Percentiles rank a stretch among this genome's conserved stretches.
These are phyloP conservation scores for Didymosphaeria variabile DNA, from an alignment of 2,329 filamentous ascomycete species.

Conservation along the genomic window DNA sequence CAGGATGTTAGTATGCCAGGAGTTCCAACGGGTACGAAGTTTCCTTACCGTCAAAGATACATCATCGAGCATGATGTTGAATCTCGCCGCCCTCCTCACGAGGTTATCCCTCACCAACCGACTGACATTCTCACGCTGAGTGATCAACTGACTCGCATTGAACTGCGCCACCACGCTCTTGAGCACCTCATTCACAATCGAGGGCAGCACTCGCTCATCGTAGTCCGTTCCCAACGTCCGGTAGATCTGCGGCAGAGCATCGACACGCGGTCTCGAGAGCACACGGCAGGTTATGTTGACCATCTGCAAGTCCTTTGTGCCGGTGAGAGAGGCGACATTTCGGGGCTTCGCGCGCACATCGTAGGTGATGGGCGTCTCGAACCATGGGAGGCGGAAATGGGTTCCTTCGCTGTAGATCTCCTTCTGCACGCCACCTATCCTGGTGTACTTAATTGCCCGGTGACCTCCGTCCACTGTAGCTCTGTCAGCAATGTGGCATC, in stretches of 20 bases:
- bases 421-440: constrained; percentile 89
- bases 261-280: constrained; percentile 86
- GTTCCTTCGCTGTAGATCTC: constrained; percentile 99
- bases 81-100: constrained; percentile 86
- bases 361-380: constrained; percentile 96
- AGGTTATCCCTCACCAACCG: constrained; percentile 92
- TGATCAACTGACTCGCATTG: constrained; percentile 98
- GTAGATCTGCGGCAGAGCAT: constrained; percentile 95
- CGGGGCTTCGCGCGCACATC: constrained; percentile 97
- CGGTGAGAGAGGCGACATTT: constrained; percentile 95
- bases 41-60: constrained; percentile 87
- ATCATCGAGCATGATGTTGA: constrained; percentile 98
- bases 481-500: constrained; percentile 29
- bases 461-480: constrained; percentile 90
- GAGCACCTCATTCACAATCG: constrained; percentile 98
- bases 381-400: constrained; percentile 93
- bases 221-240: constrained; percentile 94
- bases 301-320: constrained; percentile 99
- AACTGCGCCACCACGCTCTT: constrained; percentile 99
- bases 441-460: constrained; percentile 97
- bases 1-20: constrained; percentile 30
- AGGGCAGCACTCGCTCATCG: constrained; percentile 96
- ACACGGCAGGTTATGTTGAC: constrained; percentile 99
- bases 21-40: background rate
- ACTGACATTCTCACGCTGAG: constrained; percentile 96